Base-by-base conservation (phyloP, 2,329 filamentous ascomycete genomes). In the Calonectria pauciramosa region DNA sequence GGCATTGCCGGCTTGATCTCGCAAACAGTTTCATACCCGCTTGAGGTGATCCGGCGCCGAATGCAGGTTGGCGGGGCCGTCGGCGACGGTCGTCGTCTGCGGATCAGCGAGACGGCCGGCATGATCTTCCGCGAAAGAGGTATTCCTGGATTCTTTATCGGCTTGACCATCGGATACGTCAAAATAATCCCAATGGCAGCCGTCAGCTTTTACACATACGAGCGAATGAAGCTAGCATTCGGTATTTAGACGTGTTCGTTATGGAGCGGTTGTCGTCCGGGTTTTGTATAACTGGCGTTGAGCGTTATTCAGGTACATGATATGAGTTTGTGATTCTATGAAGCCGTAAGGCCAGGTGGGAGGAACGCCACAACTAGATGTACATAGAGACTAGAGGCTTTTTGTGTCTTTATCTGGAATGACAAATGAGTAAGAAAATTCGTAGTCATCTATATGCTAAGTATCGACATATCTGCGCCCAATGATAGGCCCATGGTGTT, bases 51-150 rank as follows among this genome's bases (percentile, higher is more conserved):
- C 73, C 89, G 97, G 74, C 90, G 97, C 77, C 90, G 97, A 63
- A 99, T 99, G 96, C 97, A 99, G 84, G 97, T 99, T 18, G 95
- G 95, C 63, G 97, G 96, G 14, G 96, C 96, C 0, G 95, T 99
- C 0, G 97, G 97, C 1, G 96, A 99, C 83, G 96, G 96, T 0
- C 95, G 92, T 80, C 89, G 94, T 59, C 86, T 98, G 59, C 89
- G 92, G 66, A 95, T 99, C 77, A 87, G 88, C 20, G 96, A 99
- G 86, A 98, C 96, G 1, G 93, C 93, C 4, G 87, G 86, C 77
- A 90, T 92, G 82, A 97, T 99, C 76, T 92, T 92, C 79, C 87
- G 90, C 59, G 95, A 98, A 86, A 90, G 90, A 71, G 97, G 97
- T 0, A 86, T 93, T 73, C 89, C 90, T 66, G 97, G 97, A 0